Evolutionary conservation across 257 asterid species (phyloP).

Genomic region (Ballota nigra): DNA sequence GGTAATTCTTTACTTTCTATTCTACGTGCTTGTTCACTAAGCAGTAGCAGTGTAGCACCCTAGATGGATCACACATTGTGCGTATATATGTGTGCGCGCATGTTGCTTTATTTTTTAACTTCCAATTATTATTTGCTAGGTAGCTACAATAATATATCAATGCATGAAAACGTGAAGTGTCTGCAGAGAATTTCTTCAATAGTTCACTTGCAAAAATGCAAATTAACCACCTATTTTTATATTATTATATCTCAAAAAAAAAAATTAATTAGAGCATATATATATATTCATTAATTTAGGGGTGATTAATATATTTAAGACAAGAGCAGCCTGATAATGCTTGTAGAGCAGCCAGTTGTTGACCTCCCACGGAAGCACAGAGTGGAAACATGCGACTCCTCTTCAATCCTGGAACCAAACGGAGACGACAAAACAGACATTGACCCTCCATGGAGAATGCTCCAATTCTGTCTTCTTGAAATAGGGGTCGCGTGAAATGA

Average conservation of each 20-base stretch:
- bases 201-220: neutral
- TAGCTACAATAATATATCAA: too few relatives aligned
- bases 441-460: neutral
- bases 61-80: too few relatives aligned
- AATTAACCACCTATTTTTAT: too few relatives aligned
- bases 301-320: neutral
- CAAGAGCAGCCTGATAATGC: slow-evolving; percentile 26
- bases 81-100: too few relatives aligned
- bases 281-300: neutral
- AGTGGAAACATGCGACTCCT: neutral
- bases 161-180: neutral
- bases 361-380: slow-evolving; percentile 18
- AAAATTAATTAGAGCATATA: neutral
- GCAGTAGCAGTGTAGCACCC: too few relatives aligned
- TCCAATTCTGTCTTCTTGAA: slow-evolving; percentile 1
- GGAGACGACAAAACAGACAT: neutral
- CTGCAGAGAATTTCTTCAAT: neutral
- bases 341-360: slow-evolving; percentile 22
- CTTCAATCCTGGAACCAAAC: neutral
- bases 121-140: too few relatives aligned
- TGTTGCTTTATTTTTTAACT: too few relatives aligned
- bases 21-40: too few relatives aligned
- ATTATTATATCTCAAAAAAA: neutral
- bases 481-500: slow-evolving; percentile 19
- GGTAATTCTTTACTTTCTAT: too few relatives aligned